These are phyloP conservation scores for Hymenoscyphus fructigenus DNA, from an alignment of 2,329 filamentous ascomycete species.

Conservation along the genomic window DNA sequence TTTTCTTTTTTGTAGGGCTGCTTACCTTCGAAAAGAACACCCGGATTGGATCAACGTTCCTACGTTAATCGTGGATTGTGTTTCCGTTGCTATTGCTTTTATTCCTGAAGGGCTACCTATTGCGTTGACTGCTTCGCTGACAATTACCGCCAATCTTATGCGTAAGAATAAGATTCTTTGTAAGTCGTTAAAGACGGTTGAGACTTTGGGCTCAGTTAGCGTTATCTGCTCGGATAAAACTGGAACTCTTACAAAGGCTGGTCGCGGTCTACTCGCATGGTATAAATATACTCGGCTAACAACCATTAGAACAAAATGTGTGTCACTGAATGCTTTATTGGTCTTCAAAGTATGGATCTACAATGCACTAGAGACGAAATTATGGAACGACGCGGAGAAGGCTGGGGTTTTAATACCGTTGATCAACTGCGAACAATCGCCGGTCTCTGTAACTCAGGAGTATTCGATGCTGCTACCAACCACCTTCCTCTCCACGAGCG, in stretches of 20 bases:
- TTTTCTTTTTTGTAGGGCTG: conserved; percentile 39
- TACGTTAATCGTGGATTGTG: conserved; percentile 69
- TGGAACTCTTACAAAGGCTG: conserved; percentile 58
- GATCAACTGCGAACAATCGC: conserved; percentile 60
- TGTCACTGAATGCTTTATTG: conserved; percentile 67
- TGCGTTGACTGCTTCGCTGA: conserved; percentile 67
- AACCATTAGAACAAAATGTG: conserved; percentile 65
- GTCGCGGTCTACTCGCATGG: not conserved
- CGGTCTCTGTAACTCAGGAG: conserved; percentile 71
- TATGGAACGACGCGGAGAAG: conserved; percentile 24
- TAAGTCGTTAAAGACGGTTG: conserved; percentile 77
- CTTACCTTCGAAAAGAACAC: conserved; percentile 66
- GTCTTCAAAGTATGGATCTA: conserved; percentile 44
- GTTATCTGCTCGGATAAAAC: conserved; percentile 79
- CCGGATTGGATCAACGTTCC: conserved; percentile 72
- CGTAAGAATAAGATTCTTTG: conserved; percentile 73
- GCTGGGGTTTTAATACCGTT: conserved; percentile 44
- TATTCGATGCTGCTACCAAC: conserved; percentile 67
- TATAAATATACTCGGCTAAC: conserved; percentile 33
- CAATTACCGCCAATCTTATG: conserved; percentile 77
- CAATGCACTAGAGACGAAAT: conserved; percentile 50
- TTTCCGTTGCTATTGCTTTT: conserved; percentile 71
- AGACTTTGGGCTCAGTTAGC: conserved; percentile 71
- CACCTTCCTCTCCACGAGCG: conserved; percentile 59
- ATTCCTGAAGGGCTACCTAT: conserved; percentile 74